phyloP scores from a whole-genome alignment of 2,329 filamentous ascomycete species.

The Fusarium setosum region DNA sequence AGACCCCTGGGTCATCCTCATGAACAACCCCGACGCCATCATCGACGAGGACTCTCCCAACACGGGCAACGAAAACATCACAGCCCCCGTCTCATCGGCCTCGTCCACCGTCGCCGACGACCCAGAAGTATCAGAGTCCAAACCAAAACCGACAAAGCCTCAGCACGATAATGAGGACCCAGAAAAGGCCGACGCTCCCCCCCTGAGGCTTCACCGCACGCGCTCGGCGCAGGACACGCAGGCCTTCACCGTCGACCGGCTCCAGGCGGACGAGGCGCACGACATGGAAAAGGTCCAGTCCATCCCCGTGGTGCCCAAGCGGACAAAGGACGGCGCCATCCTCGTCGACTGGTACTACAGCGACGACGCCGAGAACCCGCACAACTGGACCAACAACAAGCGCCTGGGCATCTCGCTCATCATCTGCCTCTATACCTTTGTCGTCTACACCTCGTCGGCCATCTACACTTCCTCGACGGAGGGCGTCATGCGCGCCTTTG shows the following conservation, averaged over 20 bases:
- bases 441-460: conserved; percentile 63
- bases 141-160: conserved; percentile 9
- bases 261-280: conserved; percentile 48
- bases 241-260: conserved; percentile 32
- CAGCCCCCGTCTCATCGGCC: conserved; percentile 33
- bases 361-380: conserved; percentile 66
- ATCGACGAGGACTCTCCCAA: conserved; percentile 25
- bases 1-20: conserved; percentile 48
- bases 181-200: conserved; percentile 16
- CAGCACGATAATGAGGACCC: conserved; percentile 26
- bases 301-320: conserved; percentile 59
- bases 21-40: conserved; percentile 45
- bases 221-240: conserved; percentile 39
- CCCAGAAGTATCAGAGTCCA: conserved; percentile 12
- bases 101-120: conserved; percentile 39
- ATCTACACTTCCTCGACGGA: conserved; percentile 59
- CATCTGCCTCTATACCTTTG: conserved; percentile 69
- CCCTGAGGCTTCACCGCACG: conserved; percentile 34
- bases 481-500: conserved; percentile 64
- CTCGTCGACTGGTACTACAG: conserved; percentile 67
- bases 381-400: conserved; percentile 63
- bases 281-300: conserved; percentile 57
- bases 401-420: conserved; percentile 54
- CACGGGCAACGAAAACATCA: conserved; percentile 16
- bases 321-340: conserved; percentile 61